These are phyloP conservation scores for Pisolithus thermaeus DNA, from an alignment of 1,284 basidiomycete species.

Conservation along the genomic window DNA sequence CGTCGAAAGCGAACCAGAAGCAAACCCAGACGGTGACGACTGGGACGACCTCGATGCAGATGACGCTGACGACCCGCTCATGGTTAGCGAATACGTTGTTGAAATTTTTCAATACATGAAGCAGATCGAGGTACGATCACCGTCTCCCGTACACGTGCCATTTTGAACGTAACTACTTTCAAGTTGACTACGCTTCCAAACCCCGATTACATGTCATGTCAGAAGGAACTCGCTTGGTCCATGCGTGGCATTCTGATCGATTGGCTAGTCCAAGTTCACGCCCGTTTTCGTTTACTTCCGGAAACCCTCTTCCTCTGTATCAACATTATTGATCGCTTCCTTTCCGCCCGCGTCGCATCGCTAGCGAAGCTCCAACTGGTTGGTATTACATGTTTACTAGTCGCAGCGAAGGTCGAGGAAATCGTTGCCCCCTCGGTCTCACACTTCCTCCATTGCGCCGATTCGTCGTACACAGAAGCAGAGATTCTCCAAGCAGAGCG, in stretches of 20 bases:
- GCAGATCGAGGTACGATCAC: constrained; percentile 50
- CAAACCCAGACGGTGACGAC: constrained; percentile 52
- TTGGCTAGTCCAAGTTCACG: constrained; percentile 96
- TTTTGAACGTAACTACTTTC: constrained; percentile 5
- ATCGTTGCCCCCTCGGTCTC: constrained; percentile 86
- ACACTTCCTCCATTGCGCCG: constrained; percentile 87
- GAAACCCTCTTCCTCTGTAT: constrained; percentile 94
- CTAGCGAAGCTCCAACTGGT: constrained; percentile 93
- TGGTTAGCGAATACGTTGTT: constrained; percentile 95
- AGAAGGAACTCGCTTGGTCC: constrained; percentile 88
- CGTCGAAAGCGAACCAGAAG: constrained; percentile 43
- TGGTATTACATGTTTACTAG: constrained; percentile 90
- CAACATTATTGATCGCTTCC: constrained; percentile 97
- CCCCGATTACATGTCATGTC: constrained; percentile 85
- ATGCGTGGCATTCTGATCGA: constrained; percentile 95
- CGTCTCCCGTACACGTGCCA: not conserved
- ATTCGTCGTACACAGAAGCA: constrained; percentile 78
- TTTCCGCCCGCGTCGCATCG: constrained; percentile 85
- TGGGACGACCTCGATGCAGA: constrained; percentile 93
- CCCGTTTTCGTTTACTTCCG: constrained; percentile 88
- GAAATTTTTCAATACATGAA: constrained; percentile 96
- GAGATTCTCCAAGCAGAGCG: constrained; percentile 94
- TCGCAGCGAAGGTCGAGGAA: constrained; percentile 95
- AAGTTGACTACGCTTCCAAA: constrained; percentile 82
- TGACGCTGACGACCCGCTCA: constrained; percentile 90